phyloP scores from a whole-genome alignment of 805 yeast genomes.

The Wickerhamomyces tratensis region DNA sequence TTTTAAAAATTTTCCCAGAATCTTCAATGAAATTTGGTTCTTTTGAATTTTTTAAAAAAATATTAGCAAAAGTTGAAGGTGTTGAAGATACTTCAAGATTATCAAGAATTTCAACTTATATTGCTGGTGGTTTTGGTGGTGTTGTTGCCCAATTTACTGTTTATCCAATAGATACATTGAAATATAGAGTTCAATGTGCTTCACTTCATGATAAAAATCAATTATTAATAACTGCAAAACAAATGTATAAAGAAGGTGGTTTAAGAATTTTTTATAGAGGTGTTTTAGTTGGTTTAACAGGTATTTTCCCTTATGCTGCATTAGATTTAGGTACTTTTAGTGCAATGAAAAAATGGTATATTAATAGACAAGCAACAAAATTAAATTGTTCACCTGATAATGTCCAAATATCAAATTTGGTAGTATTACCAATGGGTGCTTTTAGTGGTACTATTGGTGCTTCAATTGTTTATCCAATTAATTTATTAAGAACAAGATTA shows the following conservation, averaged over 20 bases:
- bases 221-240: conserved; percentile 56
- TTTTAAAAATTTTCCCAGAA: conserved; percentile 92
- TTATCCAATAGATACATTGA: conserved; percentile 91
- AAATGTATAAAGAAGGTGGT: conserved; percentile 79
- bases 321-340: conserved; percentile 90
- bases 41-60: conserved; percentile 76
- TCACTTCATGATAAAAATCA: conserved; percentile 46
- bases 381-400: conserved; percentile 48
- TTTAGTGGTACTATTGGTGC: conserved; percentile 95
- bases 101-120: conserved; percentile 69
- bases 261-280: conserved; percentile 77
- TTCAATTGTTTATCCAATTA: conserved; percentile 87
- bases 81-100: conserved; percentile 58
- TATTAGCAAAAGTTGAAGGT: conserved; percentile 69
- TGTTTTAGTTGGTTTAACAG: conserved; percentile 80
- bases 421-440: conserved; percentile 89
- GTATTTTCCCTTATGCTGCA: conserved; percentile 97
- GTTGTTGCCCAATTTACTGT: conserved; percentile 87
- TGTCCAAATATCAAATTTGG: conserved; percentile 64
- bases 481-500: conserved; percentile 81
- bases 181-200: conserved; percentile 90
- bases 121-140: conserved; percentile 96
- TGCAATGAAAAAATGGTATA: conserved; percentile 71
- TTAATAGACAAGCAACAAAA: conserved; percentile 48
- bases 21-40: conserved; percentile 96